These are phyloP conservation scores for Aspergillus viridinutans DNA, from an alignment of 2,329 filamentous ascomycete genomes.

Conservation along the genomic window DNA sequence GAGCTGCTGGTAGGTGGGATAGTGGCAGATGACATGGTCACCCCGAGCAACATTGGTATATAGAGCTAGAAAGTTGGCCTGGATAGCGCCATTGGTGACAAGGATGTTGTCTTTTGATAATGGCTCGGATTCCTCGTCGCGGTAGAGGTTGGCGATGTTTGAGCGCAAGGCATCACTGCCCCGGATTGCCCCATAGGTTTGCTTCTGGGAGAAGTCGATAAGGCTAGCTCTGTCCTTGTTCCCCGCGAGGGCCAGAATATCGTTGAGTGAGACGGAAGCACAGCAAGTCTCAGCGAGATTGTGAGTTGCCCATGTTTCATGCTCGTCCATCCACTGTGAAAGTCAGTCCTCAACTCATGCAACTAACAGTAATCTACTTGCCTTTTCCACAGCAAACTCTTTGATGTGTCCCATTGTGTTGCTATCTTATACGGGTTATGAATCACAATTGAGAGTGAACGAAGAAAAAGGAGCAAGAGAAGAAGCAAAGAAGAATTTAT, in stretches of 20 bases:
- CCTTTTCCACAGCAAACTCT: background rate
- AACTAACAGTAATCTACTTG: background rate
- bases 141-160: constrained; percentile 35
- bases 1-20: constrained; percentile 82
- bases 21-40: constrained; percentile 82
- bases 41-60: constrained; percentile 68
- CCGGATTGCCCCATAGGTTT: constrained; percentile 25
- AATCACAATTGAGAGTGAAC: background rate
- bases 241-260: constrained; percentile 58
- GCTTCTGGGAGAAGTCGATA: constrained; percentile 21
- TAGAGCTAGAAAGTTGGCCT: constrained; percentile 76
- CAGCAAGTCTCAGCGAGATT: constrained; percentile 80
- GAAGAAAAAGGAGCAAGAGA: background rate
- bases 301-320: constrained; percentile 50
- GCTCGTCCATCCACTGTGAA: constrained; percentile 53
- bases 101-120: constrained; percentile 62
- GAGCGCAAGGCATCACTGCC: constrained; percentile 22
- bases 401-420: background rate
- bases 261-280: constrained; percentile 67
- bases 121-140: constrained; percentile 47
- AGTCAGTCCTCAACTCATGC: constrained; percentile 2
- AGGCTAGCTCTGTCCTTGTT: constrained; percentile 20
- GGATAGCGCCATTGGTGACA: constrained; percentile 75
- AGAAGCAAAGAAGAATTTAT: background rate
- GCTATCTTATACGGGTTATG: background rate